Conservation (phyloP, 1,284 basidiomycete genomes). For the Trichosporon sp. region DNA sequence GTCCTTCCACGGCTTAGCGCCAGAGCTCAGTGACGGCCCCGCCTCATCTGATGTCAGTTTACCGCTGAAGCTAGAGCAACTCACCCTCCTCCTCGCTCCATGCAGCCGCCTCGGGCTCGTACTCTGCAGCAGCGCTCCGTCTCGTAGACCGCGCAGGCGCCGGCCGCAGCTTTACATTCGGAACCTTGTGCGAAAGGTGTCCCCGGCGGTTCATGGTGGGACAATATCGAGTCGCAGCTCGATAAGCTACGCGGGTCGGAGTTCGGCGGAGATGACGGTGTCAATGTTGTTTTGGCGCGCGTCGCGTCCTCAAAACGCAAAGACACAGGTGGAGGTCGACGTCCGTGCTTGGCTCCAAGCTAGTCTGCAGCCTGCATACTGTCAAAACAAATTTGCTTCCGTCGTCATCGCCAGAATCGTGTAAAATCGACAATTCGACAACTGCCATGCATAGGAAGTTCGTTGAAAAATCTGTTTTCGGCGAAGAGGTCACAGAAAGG, state of each 20-base stretch:
- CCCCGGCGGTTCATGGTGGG: constrained; percentile 36
- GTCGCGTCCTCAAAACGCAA: constrained; percentile 7
- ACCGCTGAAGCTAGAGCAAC: neutral
- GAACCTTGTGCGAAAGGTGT: constrained; percentile 40
- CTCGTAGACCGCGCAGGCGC: constrained; percentile 17
- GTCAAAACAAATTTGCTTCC: neutral
- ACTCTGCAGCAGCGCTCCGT: constrained; percentile 9
- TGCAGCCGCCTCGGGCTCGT: constrained; percentile 22
- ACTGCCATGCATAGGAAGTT: constrained; percentile 13
- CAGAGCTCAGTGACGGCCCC: neutral
- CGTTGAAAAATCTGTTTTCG: constrained; percentile 8
- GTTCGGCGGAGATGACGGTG: neutral
- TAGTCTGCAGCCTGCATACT: neutral
- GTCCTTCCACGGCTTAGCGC: constrained; percentile 31
- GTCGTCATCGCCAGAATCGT: neutral
- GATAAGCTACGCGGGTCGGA: too few relatives aligned
- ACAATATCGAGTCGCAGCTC: too few relatives aligned
- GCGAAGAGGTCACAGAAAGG: neutral
- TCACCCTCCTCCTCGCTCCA: constrained; percentile 14
- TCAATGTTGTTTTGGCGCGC: constrained; percentile 5
- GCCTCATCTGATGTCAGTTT: constrained; percentile 24
- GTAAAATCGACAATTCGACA: neutral
- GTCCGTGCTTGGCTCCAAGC: neutral
- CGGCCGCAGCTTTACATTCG: constrained; percentile 44
- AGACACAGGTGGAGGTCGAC: neutral